Evolutionary conservation across 805 yeast genomes (phyloP).

Genomic region (Trichomonascus vanleenenianus): DNA sequence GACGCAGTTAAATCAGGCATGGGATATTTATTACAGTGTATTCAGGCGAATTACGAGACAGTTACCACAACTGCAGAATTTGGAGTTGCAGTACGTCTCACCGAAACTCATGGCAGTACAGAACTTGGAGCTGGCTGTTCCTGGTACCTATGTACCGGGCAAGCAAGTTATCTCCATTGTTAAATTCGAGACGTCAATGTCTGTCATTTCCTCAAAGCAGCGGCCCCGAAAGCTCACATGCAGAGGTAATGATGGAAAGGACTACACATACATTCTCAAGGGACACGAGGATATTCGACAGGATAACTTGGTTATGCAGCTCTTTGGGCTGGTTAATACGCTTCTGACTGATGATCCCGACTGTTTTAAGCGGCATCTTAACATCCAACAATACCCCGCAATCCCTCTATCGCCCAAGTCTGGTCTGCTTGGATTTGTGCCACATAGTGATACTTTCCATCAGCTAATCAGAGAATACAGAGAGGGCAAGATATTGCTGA

Average conservation of each 20-base stretch:
- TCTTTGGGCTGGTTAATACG: slow-evolving; percentile 92
- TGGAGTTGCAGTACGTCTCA: slow-evolving; percentile 89
- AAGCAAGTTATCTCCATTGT: slow-evolving; percentile 66
- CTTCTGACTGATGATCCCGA: slow-evolving; percentile 84
- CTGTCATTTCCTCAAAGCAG: slow-evolving; percentile 91
- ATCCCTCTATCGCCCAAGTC: slow-evolving; percentile 94
- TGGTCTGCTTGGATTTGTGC: slow-evolving; percentile 97
- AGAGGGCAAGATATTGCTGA: slow-evolving; percentile 80
- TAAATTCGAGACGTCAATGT: slow-evolving; percentile 71
- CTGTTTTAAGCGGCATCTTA: slow-evolving; percentile 91
- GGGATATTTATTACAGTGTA: slow-evolving; percentile 94
- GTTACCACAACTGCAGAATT: slow-evolving; percentile 73
- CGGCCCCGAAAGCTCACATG: slow-evolving; percentile 81
- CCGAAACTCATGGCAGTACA: slow-evolving; percentile 76
- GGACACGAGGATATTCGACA: slow-evolving; percentile 98
- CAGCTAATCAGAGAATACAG: slow-evolving; percentile 86
- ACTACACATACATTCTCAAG: slow-evolving; percentile 72
- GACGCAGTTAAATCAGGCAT: slow-evolving; percentile 88
- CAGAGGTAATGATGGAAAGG: slow-evolving; percentile 86
- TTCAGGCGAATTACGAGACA: slow-evolving; percentile 87
- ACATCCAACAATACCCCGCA: slow-evolving; percentile 86
- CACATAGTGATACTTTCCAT: slow-evolving; percentile 95
- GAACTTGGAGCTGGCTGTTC: slow-evolving; percentile 81
- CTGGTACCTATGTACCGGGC: slow-evolving; percentile 88
- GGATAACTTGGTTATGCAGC: slow-evolving; percentile 95